Evolutionary conservation across 805 yeast genomes (phyloP), one percentile per base, ranked within the genome.

Genomic region (Myxozyma melibiosi): DNA sequence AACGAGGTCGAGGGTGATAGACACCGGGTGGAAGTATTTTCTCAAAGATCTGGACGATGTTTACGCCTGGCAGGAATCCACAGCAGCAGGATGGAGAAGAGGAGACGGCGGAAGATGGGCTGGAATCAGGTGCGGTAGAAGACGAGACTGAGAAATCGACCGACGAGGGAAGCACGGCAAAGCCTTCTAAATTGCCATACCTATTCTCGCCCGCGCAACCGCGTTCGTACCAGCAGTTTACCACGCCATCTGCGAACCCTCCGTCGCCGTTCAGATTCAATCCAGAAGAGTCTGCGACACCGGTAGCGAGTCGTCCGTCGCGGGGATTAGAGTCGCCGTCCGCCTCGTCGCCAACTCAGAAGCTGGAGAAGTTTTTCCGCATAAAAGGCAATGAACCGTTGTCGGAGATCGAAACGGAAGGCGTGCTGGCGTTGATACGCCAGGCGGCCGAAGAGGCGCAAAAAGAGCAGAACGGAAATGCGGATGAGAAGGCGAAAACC

Each of bases 321-420:
- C 35, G 22, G 27, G 20, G 24, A 1, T 9, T 9, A 34, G 18
- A 24, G 40, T 20, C 46, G 27, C 11, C 42, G 4, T 42, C 57
- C n/a, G 51, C 33, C 28, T 38, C 54, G 5, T 73, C 78, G 14
- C 84, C 85, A 4, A 86, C 85, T 71, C 82, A 80, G 30, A 78
- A 80, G 31, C 72, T 88, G 46, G 85, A 90, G 11, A 81, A 78
- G 28, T 88, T 89, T 68, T 88, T 88, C 70, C 76, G 77, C n/a
- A 75, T 73, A 42, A 88, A 87, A 68, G 96, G 96, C n/a, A 80
- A 83, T 54, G 73, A 72, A n/a, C 90, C 92, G 3, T 74, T 89
- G 59, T 76, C 84, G 13, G 89, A 84, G 24, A 76, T 88, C 41
- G 96, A 89, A 69, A 79, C 84, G 66, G 92, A 86, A 70, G 95